Base-by-base conservation (phyloP, 805 yeast genomes). In the Vanderwaltozyma verrucispora region DNA sequence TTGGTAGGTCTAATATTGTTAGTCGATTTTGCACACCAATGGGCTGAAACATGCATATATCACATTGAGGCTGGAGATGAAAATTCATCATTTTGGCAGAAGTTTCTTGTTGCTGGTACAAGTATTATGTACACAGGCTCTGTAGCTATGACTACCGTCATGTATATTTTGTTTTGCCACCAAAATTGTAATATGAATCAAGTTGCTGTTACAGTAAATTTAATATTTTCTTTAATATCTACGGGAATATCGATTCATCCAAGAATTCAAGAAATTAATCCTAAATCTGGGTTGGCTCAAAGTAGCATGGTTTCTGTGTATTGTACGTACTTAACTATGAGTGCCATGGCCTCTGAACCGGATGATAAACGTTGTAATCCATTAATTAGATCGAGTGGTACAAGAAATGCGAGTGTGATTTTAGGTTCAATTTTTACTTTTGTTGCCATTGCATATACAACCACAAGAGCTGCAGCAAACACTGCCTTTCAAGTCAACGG, bases 1-100 rank as follows among this genome's bases (percentile, higher is more conserved):
- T 77, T 92, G 13, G 84, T 92, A 43, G 98, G 98, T 1, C 70
- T 92, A 40, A 81, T 94, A 12, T 67, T 92, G 35, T 65, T 92
- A 34, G 96, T 92, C 24, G 98, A 92, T 60, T 92, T 86, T 68
- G 97, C 98, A 4, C 97, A 92, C 60, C 89, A 89, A 48, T 92
- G 96, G 96, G 96, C 97, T 0, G 99, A 92, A 51, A 83, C 82
- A 7, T 92, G 98, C 59, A 71, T 92, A 37, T 87, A 80, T 46
- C 83, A 86, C 50, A 85, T 92, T 30, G 97, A 92, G 55, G 77
- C 79, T 50, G 89, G 82, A 40, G 82, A 77, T 32, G 76, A 74
- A 38, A 49, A 61, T 36, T 60, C 68, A 39, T 42, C 59, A 4
- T 69, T 83, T 48, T 92, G 97, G 97, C 75, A 84, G 50, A 67